Percentiles rank a stretch among this genome's conserved stretches.
Evolutionary conservation across 139 green algal genomes (phyloP).

Genomic region (Chlamydomonas eustigma): DNA sequence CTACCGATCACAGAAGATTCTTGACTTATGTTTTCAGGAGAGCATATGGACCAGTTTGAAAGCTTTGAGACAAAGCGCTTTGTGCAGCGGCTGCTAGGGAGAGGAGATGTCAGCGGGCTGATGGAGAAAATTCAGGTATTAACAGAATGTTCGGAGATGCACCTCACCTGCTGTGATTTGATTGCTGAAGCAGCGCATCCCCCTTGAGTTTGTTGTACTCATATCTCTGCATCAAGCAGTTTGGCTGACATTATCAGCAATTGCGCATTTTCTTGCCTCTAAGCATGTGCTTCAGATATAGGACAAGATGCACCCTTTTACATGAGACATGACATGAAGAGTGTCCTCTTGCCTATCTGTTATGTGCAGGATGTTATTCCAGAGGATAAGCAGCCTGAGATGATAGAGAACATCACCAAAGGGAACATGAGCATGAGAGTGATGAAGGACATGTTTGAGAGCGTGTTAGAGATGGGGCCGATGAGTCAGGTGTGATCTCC

Average conservation of each 20-base stretch:
- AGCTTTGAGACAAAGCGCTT: constrained; percentile 93
- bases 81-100: constrained; percentile 88
- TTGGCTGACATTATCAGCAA: too few species aligned
- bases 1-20: too few species aligned
- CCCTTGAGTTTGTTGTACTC: too few species aligned
- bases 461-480: constrained; percentile 94
- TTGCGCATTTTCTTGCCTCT: too few species aligned
- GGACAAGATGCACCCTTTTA: not conserved
- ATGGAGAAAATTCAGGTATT: constrained; percentile 89
- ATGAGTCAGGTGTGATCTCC: constrained; percentile 67
- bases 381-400: constrained; percentile 82
- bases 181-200: too few species aligned
- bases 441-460: constrained; percentile 94
- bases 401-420: constrained; percentile 87
- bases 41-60: constrained; percentile 99
- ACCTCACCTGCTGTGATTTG: too few species aligned
- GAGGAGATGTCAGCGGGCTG: constrained; percentile 86
- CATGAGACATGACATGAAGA: not conserved
- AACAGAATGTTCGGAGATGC: too few species aligned
- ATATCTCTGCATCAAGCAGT: too few species aligned
- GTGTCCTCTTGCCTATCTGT: not conserved
- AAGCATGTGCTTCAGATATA: too few species aligned
- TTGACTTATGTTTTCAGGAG: constrained; percentile 63
- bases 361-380: constrained; percentile 69
- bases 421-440: constrained; percentile 94